Conservation (phyloP, 306 rosid genomes). For the Carpinus fangiana region DNA sequence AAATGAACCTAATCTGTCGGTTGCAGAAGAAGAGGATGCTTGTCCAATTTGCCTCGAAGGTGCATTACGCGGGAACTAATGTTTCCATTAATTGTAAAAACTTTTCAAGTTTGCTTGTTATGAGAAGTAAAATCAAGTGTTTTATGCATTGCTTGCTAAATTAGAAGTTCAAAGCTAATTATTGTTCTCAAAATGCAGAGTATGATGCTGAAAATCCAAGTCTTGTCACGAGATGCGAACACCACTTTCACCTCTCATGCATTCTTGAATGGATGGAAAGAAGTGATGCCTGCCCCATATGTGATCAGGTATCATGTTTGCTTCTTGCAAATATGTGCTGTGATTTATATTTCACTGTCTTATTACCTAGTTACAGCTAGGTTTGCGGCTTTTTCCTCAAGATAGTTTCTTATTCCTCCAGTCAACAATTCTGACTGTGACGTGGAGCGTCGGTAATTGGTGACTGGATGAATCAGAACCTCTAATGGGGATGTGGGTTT, state of each 20-base stretch:
- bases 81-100: conserved; percentile 5
- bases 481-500: background rate
- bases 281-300: conserved; percentile 74
- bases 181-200: conserved; percentile 42
- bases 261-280: conserved; percentile 84
- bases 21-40: conserved; percentile 70
- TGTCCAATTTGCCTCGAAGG: conserved; percentile 96
- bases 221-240: conserved; percentile 56
- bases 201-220: conserved; percentile 65
- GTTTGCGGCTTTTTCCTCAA: background rate
- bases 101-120: conserved; percentile 16
- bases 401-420: background rate
- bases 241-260: conserved; percentile 78
- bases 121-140: conserved; percentile 17
- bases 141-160: background rate
- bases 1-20: conserved; percentile 30
- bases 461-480: conserved; percentile 10
- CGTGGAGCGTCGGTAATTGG: background rate
- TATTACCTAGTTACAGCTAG: background rate
- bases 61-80: conserved; percentile 21
- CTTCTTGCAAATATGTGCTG: conserved; percentile 9
- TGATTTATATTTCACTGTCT: background rate
- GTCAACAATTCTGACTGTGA: background rate
- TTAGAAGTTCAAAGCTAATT: background rate
- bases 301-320: conserved; percentile 78